Percentiles rank a stretch among this genome's conserved stretches.
Evolutionary conservation across 1,139 yeast species (phyloP).

Genomic region (Petasospora rhodanensis): DNA sequence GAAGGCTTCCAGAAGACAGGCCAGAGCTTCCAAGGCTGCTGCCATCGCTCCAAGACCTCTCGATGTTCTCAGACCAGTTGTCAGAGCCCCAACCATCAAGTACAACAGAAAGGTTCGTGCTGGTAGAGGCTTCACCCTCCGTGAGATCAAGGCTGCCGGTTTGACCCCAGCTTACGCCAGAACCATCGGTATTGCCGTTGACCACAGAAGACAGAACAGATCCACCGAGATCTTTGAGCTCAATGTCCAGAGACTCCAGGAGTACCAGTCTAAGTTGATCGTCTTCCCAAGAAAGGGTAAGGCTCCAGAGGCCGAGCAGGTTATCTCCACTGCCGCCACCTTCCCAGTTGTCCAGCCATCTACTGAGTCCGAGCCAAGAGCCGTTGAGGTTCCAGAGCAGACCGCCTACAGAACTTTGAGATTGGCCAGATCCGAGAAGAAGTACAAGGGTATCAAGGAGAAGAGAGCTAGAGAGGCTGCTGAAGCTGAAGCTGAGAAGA

Average conservation of each 20-base stretch:
- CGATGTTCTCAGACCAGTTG: constrained; percentile 94
- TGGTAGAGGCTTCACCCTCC: constrained; percentile 98
- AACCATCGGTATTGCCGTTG: constrained; percentile 97
- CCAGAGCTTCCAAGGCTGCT: constrained; percentile 94
- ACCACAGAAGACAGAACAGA: constrained; percentile 99
- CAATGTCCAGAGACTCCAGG: constrained; percentile 95
- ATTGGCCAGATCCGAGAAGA: constrained; percentile 91
- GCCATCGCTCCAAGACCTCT: constrained; percentile 96
- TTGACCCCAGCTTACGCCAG: constrained; percentile 94
- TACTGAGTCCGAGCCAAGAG: constrained; percentile 78
- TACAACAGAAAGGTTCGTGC: constrained; percentile 99
- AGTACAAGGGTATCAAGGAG: constrained; percentile 91
- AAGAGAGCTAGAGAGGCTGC: constrained; percentile 97
- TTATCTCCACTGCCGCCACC: constrained; percentile 64
- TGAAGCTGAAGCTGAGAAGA: constrained; percentile 99
- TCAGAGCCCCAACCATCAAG: constrained; percentile 96
- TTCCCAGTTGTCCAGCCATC: constrained; percentile 90
- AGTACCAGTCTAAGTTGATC: constrained; percentile 92
- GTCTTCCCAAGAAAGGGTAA: constrained; percentile 70
- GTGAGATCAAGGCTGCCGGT: constrained; percentile 98
- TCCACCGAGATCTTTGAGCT: constrained; percentile 91
- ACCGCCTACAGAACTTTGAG: constrained; percentile 96
- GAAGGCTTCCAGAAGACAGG: constrained; percentile 94
- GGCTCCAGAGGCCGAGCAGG: constrained; percentile 78
- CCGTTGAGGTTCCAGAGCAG: constrained; percentile 86